Evolutionary conservation across 1,284 basidiomycete genomes (phyloP).

Genomic region (Ustilago tritici): DNA sequence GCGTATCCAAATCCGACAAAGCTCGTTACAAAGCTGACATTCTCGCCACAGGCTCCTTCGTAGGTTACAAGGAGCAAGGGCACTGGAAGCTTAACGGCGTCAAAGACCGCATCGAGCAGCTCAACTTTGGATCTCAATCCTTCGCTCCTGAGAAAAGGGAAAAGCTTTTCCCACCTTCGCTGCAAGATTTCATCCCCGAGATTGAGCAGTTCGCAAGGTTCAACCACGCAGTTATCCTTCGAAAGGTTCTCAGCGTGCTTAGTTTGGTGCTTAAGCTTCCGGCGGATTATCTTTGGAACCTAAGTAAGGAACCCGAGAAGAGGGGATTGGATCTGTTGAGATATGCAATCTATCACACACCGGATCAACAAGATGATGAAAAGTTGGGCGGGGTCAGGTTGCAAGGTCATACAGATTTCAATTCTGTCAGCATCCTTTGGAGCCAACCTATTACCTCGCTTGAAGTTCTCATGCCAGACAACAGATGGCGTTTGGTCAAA

Average conservation of each 20-base stretch:
- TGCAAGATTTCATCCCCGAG: conserved; percentile 67
- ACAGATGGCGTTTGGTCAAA: conserved; percentile 71
- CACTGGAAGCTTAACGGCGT: conserved; percentile 70
- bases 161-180: conserved; percentile 50
- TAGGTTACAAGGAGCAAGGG: conserved; percentile 72
- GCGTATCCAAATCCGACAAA: conserved; percentile 61
- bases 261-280: conserved; percentile 71
- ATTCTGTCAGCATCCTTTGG: conserved; percentile 71
- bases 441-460: conserved; percentile 71
- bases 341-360: conserved; percentile 71
- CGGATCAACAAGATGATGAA: conserved; percentile 65
- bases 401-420: conserved; percentile 72
- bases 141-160: conserved; percentile 52
- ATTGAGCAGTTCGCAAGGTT: conserved; percentile 69
- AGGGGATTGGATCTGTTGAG: conserved; percentile 71
- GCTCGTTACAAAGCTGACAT: conserved; percentile 64
- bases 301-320: conserved; percentile 70
- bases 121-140: conserved; percentile 70
- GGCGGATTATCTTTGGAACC: conserved; percentile 71
- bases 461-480: conserved; percentile 71
- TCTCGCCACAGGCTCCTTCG: conserved; percentile 59
- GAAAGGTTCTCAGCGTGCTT: conserved; percentile 71
- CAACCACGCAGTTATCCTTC: conserved; percentile 69
- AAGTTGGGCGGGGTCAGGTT: conserved; percentile 70
- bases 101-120: conserved; percentile 71